A percentile compares a stretch with the other conserved stretches of the same genome.
These are phyloP conservation scores for Arachis stenosperma DNA, from an alignment of 306 rosid genomes.

Conservation along the genomic window DNA sequence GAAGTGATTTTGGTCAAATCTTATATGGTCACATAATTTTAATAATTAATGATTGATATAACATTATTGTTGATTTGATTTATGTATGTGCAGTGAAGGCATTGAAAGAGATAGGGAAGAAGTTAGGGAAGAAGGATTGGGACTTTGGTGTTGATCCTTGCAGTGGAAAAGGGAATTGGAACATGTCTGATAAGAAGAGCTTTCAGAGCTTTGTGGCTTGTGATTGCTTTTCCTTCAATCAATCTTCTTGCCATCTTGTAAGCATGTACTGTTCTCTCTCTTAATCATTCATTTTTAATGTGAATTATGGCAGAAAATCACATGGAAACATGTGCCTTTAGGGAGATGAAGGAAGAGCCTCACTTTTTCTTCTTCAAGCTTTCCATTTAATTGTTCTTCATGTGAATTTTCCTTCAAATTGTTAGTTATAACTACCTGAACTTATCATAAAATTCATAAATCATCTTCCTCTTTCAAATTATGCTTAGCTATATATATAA, in stretches of 20 bases:
- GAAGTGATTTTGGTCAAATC: neutral
- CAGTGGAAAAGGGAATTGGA: slow-evolving; percentile 74
- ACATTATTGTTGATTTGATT: neutral
- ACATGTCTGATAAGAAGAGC: slow-evolving; percentile 45
- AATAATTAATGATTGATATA: neutral
- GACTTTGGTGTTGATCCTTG: slow-evolving; percentile 80
- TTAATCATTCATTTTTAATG: no score
- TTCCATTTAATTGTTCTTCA: slow-evolving; percentile 22
- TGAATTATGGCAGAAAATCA: slow-evolving; percentile 25
- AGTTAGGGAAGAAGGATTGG: slow-evolving; percentile 88
- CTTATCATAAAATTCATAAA: slow-evolving; percentile 37
- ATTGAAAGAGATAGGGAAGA: slow-evolving; percentile 71
- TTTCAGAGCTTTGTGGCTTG: slow-evolving; percentile 64
- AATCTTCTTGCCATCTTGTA: slow-evolving; percentile 79
- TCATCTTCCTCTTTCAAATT: neutral
- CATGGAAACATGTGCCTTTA: slow-evolving; percentile 39
- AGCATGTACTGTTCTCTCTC: slow-evolving; percentile 54
- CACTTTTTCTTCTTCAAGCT: neutral
- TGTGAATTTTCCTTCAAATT: neutral
- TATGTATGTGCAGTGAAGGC: slow-evolving; percentile 60
- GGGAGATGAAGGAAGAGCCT: neutral
- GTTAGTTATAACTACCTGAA: slow-evolving; percentile 11
- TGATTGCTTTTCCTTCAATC: slow-evolving; percentile 62
- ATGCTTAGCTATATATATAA: neutral
- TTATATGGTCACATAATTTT: slow-evolving; percentile 28